These are phyloP conservation scores for Carex sylvatica DNA, from an alignment of 202 grass and related monocot genomes.

Conservation along the genomic window DNA sequence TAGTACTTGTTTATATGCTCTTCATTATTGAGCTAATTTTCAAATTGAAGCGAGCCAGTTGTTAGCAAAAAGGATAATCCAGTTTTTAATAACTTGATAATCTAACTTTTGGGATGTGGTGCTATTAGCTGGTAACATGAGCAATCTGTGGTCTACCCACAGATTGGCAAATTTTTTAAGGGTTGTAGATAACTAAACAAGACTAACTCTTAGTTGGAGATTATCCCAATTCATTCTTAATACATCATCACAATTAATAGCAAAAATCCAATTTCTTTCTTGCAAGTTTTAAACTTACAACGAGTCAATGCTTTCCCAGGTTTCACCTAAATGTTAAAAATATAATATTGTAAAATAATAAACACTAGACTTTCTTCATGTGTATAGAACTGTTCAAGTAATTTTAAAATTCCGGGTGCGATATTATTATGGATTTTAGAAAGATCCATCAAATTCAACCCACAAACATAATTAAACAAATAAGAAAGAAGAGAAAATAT, in stretches of 20 bases:
- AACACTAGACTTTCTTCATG: background rate
- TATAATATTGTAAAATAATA: background rate
- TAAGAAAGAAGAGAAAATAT: background rate
- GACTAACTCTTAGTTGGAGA: background rate
- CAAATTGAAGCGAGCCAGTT: background rate
- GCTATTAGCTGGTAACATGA: slow-evolving; percentile 3
- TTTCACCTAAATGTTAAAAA: background rate
- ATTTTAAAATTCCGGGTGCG: background rate
- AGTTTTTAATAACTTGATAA: background rate
- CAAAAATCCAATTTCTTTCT: slow-evolving; percentile 6
- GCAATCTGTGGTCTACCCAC: slow-evolving; percentile 11
- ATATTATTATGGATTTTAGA: background rate
- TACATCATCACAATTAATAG: background rate
- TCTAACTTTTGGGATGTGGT: background rate
- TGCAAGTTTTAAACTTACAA: background rate
- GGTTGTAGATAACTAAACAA: background rate
- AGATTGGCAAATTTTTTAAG: background rate
- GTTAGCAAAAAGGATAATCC: background rate
- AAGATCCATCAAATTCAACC: background rate
- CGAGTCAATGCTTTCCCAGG: background rate
- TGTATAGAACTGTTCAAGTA: background rate
- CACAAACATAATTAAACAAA: background rate
- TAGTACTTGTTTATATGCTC: too few species aligned
- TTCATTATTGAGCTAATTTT: too few species aligned
- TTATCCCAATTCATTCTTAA: background rate